Conservation (phyloP, 345 rosid genomes). For the Euphorbia peplus region DNA sequence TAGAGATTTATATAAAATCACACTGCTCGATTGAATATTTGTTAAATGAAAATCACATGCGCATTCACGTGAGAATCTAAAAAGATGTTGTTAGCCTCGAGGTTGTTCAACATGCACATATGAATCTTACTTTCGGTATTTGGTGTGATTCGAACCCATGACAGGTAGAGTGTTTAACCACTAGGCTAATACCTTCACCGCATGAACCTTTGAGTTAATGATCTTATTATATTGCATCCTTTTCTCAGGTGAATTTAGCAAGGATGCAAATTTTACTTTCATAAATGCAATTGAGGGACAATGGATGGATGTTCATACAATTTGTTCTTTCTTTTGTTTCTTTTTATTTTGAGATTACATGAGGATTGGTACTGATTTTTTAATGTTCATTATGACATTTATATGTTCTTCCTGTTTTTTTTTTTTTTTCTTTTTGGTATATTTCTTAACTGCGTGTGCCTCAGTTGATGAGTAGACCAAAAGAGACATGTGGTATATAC, state of each 20-base stretch:
- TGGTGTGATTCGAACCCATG: no score
- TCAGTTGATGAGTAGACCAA: background rate
- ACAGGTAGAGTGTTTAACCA: no score
- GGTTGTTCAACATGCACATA: background rate
- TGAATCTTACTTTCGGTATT: background rate
- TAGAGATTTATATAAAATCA: background rate
- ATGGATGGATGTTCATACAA: background rate
- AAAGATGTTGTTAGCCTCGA: background rate
- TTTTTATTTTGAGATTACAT: background rate
- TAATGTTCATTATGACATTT: background rate
- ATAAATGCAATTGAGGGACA: background rate
- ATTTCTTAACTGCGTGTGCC: background rate
- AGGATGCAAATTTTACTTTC: background rate
- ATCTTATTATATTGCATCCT: background rate
- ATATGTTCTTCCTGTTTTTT: background rate
- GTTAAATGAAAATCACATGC: no score
- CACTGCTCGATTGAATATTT: background rate
- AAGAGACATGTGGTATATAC: background rate
- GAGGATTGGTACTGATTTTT: background rate
- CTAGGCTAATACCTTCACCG: no score
- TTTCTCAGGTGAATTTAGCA: background rate
- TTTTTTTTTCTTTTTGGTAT: background rate
- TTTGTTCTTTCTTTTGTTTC: background rate
- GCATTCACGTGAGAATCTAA: no score
- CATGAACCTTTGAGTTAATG: background rate